Evolutionary conservation across 2,329 filamentous ascomycete species (phyloP).

Genomic region (Epichloe coenophiala): DNA sequence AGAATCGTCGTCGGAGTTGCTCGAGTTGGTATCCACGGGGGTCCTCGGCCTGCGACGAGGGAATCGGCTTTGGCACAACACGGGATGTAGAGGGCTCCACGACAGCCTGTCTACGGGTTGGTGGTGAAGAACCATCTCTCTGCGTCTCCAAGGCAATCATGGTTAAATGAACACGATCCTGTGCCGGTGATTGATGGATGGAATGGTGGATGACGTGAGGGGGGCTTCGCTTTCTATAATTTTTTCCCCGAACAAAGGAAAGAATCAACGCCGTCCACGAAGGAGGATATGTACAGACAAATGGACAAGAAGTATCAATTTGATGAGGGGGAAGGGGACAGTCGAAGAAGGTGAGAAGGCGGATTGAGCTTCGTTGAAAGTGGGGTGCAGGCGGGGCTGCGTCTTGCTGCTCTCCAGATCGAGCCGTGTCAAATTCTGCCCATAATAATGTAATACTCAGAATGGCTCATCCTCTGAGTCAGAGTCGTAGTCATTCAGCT

Average conservation of each 20-base stretch:
- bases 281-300: background rate
- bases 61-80: conserved; percentile 51
- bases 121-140: conserved; percentile 16
- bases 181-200: background rate
- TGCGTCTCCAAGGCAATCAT: conserved; percentile 26
- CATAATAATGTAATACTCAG: background rate
- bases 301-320: background rate
- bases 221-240: background rate
- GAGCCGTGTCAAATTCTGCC: background rate
- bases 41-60: conserved; percentile 49
- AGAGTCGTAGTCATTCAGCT: background rate
- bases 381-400: background rate
- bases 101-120: conserved; percentile 32
- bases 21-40: conserved; percentile 64
- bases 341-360: background rate
- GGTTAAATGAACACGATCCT: background rate
- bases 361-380: background rate
- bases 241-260: background rate
- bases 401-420: background rate
- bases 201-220: background rate
- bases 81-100: conserved; percentile 29
- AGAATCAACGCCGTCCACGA: background rate
- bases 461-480: conserved; percentile 1
- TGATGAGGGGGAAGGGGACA: background rate
- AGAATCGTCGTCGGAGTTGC: conserved; percentile 57